Evolutionary conservation across 2,329 filamentous ascomycete species (phyloP).

Genomic region (Aschersonia sp.): DNA sequence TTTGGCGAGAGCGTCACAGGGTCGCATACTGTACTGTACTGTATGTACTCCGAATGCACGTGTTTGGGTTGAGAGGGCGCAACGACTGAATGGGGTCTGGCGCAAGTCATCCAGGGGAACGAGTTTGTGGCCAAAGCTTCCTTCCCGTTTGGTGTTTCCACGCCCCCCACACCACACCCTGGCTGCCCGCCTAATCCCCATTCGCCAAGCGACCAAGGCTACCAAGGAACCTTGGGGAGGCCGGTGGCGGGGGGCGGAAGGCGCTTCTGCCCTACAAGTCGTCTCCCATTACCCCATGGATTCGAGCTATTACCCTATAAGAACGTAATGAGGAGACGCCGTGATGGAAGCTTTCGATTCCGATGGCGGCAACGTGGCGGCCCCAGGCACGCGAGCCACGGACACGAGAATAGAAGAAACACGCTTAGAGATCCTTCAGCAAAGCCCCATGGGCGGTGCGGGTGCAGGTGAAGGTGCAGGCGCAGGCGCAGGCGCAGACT

Average conservation of each 20-base stretch:
- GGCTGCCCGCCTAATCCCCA: background rate
- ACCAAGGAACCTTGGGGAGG: too few species aligned
- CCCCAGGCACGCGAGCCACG: too few species aligned
- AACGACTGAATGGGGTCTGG: background rate
- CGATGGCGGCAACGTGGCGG: too few species aligned
- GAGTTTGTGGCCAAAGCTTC: too few species aligned
- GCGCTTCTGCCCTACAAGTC: constrained; percentile 8
- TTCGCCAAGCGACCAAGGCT: background rate
- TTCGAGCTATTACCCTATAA: constrained; percentile 13
- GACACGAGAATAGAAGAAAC: background rate
- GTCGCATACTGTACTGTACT: background rate
- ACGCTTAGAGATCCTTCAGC: too few species aligned
- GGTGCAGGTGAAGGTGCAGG: too few species aligned
- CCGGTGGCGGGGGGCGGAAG: background rate
- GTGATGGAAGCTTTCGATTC: constrained; percentile 1
- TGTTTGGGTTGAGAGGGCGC: background rate
- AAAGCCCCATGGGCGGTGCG: too few species aligned
- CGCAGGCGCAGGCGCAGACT: too few species aligned
- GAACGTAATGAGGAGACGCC: constrained; percentile 11
- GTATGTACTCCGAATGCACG: background rate
- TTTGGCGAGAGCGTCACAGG: background rate
- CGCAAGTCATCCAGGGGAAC: too few species aligned
- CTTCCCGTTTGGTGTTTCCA: too few species aligned
- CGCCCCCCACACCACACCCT: too few species aligned
- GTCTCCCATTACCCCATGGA: constrained; percentile 7